Conservation (phyloP, 805 yeast genomes). For the Candida argentea region DNA sequence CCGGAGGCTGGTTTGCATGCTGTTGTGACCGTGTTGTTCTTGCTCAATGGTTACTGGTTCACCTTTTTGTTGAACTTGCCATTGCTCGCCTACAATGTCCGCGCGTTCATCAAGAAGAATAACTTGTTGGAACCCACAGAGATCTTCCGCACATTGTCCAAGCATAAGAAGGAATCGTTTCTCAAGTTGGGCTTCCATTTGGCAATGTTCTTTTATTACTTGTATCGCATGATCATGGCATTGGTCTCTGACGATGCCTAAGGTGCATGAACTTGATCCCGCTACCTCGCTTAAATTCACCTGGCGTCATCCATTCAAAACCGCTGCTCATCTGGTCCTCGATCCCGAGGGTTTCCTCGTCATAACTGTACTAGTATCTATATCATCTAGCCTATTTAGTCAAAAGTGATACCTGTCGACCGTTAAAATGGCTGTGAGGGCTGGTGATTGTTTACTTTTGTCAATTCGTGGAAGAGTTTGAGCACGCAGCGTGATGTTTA, state of each 20-base stretch:
- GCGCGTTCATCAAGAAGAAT: conserved; percentile 69
- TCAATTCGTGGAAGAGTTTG: too few species aligned
- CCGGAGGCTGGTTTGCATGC: conserved; percentile 88
- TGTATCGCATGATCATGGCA: conserved; percentile 93
- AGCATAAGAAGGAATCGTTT: conserved; percentile 88
- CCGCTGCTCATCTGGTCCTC: too few species aligned
- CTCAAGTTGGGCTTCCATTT: conserved; percentile 86
- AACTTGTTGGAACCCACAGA: conserved; percentile 94
- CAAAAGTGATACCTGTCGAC: too few species aligned
- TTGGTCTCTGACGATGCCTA: conserved; percentile 55
- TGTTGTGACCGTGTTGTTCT: conserved; percentile 54
- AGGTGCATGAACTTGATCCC: too few species aligned
- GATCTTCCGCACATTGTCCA: conserved; percentile 86
- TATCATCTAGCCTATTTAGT: too few species aligned
- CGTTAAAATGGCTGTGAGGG: too few species aligned
- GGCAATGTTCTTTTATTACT: conserved; percentile 87
- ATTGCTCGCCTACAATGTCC: conserved; percentile 70
- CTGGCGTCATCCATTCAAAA: too few species aligned
- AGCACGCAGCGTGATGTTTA: too few species aligned
- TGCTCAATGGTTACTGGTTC: conserved; percentile 89
- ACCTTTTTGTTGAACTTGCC: conserved; percentile 78
- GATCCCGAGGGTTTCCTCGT: too few species aligned
- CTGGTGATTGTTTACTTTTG: too few species aligned
- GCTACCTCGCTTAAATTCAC: too few species aligned
- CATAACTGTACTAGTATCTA: too few species aligned